phyloP scores from a whole-genome alignment of 2,329 filamentous ascomycete species.

The Fusarium vanettenii region DNA sequence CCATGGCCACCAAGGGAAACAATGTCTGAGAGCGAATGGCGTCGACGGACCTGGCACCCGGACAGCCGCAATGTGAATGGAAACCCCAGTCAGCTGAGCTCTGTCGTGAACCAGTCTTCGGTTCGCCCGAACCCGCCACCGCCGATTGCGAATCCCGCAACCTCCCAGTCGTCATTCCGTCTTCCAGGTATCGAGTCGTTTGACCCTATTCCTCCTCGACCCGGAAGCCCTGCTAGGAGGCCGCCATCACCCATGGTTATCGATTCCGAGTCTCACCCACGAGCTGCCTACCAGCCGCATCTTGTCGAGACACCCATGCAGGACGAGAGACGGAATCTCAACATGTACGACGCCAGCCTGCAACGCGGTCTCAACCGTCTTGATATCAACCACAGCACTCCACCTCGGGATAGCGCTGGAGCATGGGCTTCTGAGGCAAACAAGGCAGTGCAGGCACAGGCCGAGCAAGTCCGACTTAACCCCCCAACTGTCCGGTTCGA shows the following conservation, averaged over 20 bases:
- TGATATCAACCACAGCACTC: conserved; percentile 68
- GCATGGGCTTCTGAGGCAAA: conserved; percentile 69
- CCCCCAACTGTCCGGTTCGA: conserved; percentile 67
- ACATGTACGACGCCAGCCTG: conserved; percentile 73
- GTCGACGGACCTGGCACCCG: conserved; percentile 91
- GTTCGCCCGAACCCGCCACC: conserved; percentile 66
- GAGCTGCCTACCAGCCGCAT: conserved; percentile 43
- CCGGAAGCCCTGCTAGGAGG: conserved; percentile 71
- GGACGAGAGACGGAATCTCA: conserved; percentile 63
- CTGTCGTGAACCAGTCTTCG: conserved; percentile 77
- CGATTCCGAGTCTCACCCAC: conserved; percentile 63
- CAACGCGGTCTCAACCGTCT: conserved; percentile 75
- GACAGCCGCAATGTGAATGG: conserved; percentile 74
- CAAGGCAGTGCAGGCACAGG: conserved; percentile 65
- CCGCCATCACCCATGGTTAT: conserved; percentile 82
- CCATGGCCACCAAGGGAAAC: conserved; percentile 76
- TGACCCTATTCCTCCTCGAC: conserved; percentile 76
- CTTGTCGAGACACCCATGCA: conserved; percentile 46
- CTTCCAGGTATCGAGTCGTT: conserved; percentile 95
- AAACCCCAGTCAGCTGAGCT: conserved; percentile 78
- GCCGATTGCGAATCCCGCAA: conserved; percentile 59
- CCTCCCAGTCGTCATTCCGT: conserved; percentile 70
- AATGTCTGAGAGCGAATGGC: conserved; percentile 78
- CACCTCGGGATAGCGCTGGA: conserved; percentile 63
- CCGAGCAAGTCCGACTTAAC: conserved; percentile 60